Percentiles rank a stretch among this genome's conserved stretches.
phyloP scores from a whole-genome alignment of 805 yeast genomes.

The Kodamaea fukazawae region DNA sequence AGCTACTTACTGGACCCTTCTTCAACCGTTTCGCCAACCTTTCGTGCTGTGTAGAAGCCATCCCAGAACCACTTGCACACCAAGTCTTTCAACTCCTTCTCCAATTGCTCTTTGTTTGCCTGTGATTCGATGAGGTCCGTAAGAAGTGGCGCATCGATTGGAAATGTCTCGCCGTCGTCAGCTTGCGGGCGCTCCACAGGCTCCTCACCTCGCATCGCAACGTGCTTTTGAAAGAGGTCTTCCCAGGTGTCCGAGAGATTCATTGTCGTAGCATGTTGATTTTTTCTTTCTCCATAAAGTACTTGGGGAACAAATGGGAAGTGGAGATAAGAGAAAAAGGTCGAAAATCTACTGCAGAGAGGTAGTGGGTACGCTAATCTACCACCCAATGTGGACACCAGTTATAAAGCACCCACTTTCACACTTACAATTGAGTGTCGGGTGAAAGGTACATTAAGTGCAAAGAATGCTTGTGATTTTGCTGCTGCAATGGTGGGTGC shows the following conservation, averaged over 20 bases:
- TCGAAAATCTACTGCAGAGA: too few species aligned
- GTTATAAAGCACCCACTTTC: too few species aligned
- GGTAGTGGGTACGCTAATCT: too few species aligned
- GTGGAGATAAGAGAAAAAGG: too few species aligned
- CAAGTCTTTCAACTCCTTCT: conserved; percentile 23
- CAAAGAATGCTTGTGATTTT: too few species aligned
- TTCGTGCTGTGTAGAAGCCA: conserved; percentile 28
- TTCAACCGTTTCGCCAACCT: not conserved
- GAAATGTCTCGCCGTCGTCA: not conserved
- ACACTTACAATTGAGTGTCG: too few species aligned
- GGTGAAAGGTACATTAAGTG: too few species aligned
- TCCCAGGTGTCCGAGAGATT: conserved; percentile 3
- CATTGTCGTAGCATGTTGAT: not conserved
- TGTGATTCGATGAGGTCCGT: conserved; percentile 16
- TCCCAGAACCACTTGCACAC: conserved; percentile 33
- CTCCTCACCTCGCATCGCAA: conserved; percentile 3
- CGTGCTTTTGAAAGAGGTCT: conserved; percentile 4
- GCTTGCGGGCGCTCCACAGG: too few species aligned
- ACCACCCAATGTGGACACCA: too few species aligned
- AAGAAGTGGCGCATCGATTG: conserved; percentile 13
- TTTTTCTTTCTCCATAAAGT: not conserved
- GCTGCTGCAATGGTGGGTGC: too few species aligned
- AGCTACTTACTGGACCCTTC: too few species aligned
- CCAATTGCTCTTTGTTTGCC: conserved; percentile 14
- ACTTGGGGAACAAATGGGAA: too few species aligned